These are phyloP conservation scores for Eucalyptus caleyi DNA, from an alignment of 345 rosid genomes.

Conservation along the genomic window DNA sequence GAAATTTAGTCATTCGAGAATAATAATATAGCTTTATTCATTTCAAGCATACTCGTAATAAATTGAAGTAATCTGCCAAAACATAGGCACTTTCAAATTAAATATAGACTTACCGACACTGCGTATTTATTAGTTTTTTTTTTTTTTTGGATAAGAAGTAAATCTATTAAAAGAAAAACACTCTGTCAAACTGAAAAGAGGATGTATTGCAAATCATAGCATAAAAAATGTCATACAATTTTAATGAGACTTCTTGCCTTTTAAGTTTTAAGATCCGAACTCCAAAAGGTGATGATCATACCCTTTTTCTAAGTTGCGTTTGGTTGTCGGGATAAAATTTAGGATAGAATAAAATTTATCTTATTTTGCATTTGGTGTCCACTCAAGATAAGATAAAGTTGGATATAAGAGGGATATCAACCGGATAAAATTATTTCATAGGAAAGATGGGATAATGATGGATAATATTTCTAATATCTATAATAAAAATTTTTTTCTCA, in stretches of 20 bases:
- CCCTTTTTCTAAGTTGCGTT: accelerated
- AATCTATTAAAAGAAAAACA: background rate
- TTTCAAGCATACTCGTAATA: background rate
- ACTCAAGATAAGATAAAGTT: too few relatives aligned
- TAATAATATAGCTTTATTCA: background rate
- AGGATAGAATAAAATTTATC: too few relatives aligned
- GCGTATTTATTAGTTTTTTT: background rate
- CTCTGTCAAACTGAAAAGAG: background rate
- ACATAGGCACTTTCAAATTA: background rate
- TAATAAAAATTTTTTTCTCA: too few relatives aligned
- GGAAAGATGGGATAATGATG: too few relatives aligned
- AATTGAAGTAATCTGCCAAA: background rate
- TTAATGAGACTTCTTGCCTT: too few relatives aligned
- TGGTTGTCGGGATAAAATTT: too few relatives aligned
- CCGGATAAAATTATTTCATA: too few relatives aligned
- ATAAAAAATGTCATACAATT: background rate
- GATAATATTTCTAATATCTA: too few relatives aligned
- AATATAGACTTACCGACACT: background rate
- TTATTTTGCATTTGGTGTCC: too few relatives aligned
- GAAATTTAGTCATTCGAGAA: background rate
- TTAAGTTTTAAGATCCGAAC: too few relatives aligned
- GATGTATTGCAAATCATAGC: background rate
- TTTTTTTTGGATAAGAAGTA: background rate
- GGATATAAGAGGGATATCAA: too few relatives aligned
- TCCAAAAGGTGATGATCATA: too few relatives aligned